Evolutionary conservation across 106 monocot genomes (phyloP).

Genomic region (Hemerocallis citrina): DNA sequence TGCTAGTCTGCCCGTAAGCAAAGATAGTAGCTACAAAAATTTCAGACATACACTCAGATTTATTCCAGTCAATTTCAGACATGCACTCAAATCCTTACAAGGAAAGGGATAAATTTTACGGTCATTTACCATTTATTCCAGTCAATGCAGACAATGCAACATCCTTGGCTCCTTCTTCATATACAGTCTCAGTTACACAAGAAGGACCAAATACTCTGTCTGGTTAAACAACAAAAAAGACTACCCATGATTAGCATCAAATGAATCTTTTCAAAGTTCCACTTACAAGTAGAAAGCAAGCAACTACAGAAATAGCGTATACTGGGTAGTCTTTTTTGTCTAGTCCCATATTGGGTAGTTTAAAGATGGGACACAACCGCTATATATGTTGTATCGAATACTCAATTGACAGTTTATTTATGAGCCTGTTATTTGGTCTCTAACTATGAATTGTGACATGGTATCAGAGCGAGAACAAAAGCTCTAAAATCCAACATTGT

Average conservation of each 20-base stretch:
- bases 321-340: too few relatives aligned
- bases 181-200: conserved; percentile 62
- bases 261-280: not conserved
- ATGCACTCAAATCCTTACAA: too few relatives aligned
- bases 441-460: too few relatives aligned
- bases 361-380: too few relatives aligned
- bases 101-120: not conserved
- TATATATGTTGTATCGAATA: too few relatives aligned
- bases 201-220: conserved; percentile 90
- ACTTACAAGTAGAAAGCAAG: not conserved
- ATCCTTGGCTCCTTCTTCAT: conserved; percentile 88
- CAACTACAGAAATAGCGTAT: too few relatives aligned
- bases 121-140: conserved; percentile 83
- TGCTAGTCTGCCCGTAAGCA: conserved; percentile 99
- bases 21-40: conserved; percentile 82
- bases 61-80: too few relatives aligned
- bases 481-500: not conserved
- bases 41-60: too few relatives aligned
- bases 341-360: too few relatives aligned
- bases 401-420: not conserved
- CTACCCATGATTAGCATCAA: conserved; percentile 7
- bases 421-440: too few relatives aligned
- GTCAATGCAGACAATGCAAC: conserved; percentile 84
- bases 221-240: conserved; percentile 18
- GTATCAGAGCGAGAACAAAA: too few relatives aligned